Conservation (phyloP, 192 early-diverging fungal genomes). For the Chytriomyces hyalinus region DNA sequence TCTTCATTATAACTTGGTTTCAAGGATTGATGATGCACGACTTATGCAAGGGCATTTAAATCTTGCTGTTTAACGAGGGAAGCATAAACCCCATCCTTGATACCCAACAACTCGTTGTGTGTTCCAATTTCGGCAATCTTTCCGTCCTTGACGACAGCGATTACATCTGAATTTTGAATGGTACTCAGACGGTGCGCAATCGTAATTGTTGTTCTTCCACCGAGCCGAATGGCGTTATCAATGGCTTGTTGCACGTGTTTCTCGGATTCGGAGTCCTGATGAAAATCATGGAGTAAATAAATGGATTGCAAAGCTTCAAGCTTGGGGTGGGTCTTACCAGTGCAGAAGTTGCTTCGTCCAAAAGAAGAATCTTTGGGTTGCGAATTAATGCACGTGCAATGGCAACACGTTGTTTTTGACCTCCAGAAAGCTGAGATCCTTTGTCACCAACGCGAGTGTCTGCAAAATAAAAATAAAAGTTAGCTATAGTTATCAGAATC, state of each 20-base stretch:
- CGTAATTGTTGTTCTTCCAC: slow-evolving; percentile 73
- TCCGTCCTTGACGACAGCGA: slow-evolving; percentile 61
- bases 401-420: slow-evolving; percentile 45
- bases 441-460: slow-evolving; percentile 63
- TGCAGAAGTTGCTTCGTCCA: slow-evolving; percentile 55
- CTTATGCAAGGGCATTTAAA: slow-evolving; percentile 31
- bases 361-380: slow-evolving; percentile 46
- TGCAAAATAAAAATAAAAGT: background rate
- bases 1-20: too few species aligned
- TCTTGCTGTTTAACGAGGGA: slow-evolving; percentile 58
- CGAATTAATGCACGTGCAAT: slow-evolving; percentile 66
- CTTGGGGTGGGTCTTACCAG: slow-evolving; percentile 32
- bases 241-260: slow-evolving; percentile 69
- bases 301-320: too few species aligned
- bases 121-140: slow-evolving; percentile 63
- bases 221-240: slow-evolving; percentile 57
- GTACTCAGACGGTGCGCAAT: slow-evolving; percentile 76
- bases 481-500: background rate
- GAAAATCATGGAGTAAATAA: too few species aligned
- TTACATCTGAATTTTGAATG: slow-evolving; percentile 68
- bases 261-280: slow-evolving; percentile 64
- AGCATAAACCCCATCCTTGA: slow-evolving; percentile 49
- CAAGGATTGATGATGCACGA: background rate
- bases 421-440: slow-evolving; percentile 52
- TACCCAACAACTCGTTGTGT: slow-evolving; percentile 66